Evolutionary conservation across 345 rosid species (phyloP).

Genomic region (Bruguiera sexangula): DNA sequence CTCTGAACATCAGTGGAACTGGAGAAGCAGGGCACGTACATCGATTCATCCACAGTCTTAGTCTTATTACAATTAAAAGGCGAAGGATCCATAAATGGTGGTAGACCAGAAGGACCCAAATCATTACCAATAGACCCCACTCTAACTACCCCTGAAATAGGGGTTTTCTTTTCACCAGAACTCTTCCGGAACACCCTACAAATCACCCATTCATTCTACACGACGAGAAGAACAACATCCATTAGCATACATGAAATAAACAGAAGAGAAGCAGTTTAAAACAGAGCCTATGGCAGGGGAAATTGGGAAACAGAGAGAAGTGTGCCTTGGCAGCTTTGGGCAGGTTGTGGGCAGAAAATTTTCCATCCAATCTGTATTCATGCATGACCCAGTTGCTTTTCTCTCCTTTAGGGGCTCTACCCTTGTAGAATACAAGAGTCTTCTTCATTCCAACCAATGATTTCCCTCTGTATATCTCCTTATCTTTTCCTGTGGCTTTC

Average conservation of each 20-base stretch:
- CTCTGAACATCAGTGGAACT: constrained; percentile 37
- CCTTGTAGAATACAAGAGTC: constrained; percentile 82
- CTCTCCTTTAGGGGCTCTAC: constrained; percentile 89
- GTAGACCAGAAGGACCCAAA: constrained; percentile 41
- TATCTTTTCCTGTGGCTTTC: constrained; percentile 97
- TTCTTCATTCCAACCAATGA: constrained; percentile 91
- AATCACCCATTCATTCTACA: constrained; percentile 93
- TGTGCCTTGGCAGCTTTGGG: constrained; percentile 80
- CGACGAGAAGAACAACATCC: background rate
- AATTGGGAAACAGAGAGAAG: background rate
- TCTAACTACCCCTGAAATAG: constrained; percentile 45
- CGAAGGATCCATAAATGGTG: constrained; percentile 65
- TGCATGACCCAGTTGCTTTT: constrained; percentile 95
- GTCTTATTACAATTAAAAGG: constrained; percentile 26
- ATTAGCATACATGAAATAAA: background rate
- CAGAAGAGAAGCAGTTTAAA: constrained; percentile 10
- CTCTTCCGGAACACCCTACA: constrained; percentile 81
- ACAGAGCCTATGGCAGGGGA: constrained; percentile 14
- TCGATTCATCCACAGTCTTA: constrained; percentile 30
- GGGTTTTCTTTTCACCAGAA: constrained; percentile 64
- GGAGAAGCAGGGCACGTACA: constrained; percentile 87
- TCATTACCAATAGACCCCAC: constrained; percentile 42
- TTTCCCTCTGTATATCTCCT: constrained; percentile 66
- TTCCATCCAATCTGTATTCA: constrained; percentile 78
- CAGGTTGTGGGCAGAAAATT: constrained; percentile 58